phyloP scores from a whole-genome alignment of 306 rosid genomes.

The Medicago lupulina region DNA sequence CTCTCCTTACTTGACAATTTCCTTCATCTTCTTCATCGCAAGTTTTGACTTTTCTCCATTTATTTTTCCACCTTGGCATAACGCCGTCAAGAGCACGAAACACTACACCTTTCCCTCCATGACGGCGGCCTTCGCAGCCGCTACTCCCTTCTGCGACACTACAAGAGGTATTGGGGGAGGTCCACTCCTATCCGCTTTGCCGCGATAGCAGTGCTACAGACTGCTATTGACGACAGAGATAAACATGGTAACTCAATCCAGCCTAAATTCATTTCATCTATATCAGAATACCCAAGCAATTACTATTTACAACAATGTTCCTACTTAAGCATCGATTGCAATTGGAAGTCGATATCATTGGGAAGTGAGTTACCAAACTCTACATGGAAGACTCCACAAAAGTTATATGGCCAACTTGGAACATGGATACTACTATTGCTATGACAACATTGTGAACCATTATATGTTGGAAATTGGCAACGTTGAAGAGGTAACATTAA shows the following conservation, averaged over 20 bases:
- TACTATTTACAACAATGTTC: slow-evolving; percentile 3
- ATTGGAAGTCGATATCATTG: slow-evolving; percentile 35
- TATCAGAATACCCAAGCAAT: slow-evolving; percentile 28
- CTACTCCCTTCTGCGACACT: too few relatives aligned
- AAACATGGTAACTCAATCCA: slow-evolving; percentile 28
- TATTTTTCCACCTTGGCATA: too few relatives aligned
- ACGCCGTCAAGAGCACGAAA: too few relatives aligned
- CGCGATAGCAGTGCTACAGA: too few relatives aligned
- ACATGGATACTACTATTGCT: slow-evolving; percentile 2
- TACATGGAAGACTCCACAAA: not conserved
- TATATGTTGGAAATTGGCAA: not conserved
- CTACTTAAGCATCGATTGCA: slow-evolving; percentile 23
- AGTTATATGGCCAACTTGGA: slow-evolving; percentile 8
- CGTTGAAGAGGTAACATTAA: not conserved
- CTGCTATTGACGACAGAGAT: not conserved
- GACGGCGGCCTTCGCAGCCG: too few relatives aligned
- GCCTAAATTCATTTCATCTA: slow-evolving; percentile 23
- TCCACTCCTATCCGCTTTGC: too few relatives aligned
- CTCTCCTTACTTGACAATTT: too few relatives aligned
- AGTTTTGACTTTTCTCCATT: too few relatives aligned
- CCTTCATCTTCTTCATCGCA: too few relatives aligned
- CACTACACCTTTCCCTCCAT: too few relatives aligned
- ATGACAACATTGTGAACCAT: not conserved
- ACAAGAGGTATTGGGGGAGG: too few relatives aligned
- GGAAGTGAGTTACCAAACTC: slow-evolving; percentile 31